Evolutionary conservation across 805 yeast species (phyloP), one percentile per base, ranked within the genome.

Genomic region (Yamadazyma sp.): DNA sequence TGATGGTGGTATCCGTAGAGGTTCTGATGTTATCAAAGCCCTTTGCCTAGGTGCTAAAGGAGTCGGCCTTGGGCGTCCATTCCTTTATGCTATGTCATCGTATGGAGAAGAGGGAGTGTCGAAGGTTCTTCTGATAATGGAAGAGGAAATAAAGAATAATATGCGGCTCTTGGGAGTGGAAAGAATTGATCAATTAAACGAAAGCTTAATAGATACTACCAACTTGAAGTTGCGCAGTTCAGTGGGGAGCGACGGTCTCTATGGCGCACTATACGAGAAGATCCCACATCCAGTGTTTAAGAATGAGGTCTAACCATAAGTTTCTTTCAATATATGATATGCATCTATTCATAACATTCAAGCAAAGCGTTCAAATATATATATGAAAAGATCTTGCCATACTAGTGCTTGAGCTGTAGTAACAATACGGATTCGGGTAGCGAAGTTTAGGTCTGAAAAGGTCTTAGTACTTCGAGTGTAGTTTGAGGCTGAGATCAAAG

Each of bases 131-230:
- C 75, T 75, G 38, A 59, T 86, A 38, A 62, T 87, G 45, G 75
- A 75, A 44, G 83, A 78, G 41, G 95, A 87, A 55, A 47, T 87
- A 21, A 78, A 70, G 37, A 80, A 82, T 82, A 77, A 81, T 53
- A 82, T 88, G 95, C 71, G 91, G 45, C 65, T 88, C 36, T 57
- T 87, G 24, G 96, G 95, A 28, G 91, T 77, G 12, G 75, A 73
- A n/a, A 72, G 65, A 25, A 59, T 88, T 21, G 70, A 67, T 14
- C 74, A 77, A 23, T 59, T 78, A 42, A 60, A 29, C 12, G 38
- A 30, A 13, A 22, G 55, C 17, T 59, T 66, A 36, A 54, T 75
- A 78, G 50, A 49, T 29, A 20, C 29, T 22, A 19, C 37, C 11
- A 42, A 30, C 27, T 45, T 47, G 41, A 19, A 77, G 68, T 44